phyloP scores from a whole-genome alignment of 192 early-diverging fungal genomes.

The Umbelopsis vinacea region DNA sequence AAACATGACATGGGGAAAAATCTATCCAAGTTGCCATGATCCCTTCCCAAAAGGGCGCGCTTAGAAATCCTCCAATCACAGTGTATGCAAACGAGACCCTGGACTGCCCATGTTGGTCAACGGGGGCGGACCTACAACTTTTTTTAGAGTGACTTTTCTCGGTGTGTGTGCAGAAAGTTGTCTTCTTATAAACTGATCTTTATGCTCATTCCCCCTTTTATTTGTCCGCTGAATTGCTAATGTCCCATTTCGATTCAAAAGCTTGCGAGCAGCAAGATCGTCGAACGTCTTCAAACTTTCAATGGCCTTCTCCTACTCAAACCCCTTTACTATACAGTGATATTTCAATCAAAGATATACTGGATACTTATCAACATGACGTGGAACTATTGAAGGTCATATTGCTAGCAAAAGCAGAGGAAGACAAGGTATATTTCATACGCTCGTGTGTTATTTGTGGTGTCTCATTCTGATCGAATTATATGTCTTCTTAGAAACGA shows the following conservation, averaged over 20 bases:
- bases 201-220: constrained; percentile 13
- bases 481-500: background rate
- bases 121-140: constrained; percentile 15
- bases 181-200: background rate
- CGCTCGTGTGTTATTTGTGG: background rate
- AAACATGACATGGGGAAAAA: constrained; percentile 12
- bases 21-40: background rate
- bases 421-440: constrained; percentile 34
- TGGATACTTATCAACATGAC: constrained; percentile 32
- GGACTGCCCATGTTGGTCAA: background rate
- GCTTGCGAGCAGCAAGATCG: constrained; percentile 16
- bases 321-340: constrained; percentile 15
- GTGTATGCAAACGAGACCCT: constrained; percentile 4
- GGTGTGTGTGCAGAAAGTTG: constrained; percentile 9
- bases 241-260: constrained; percentile 2
- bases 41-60: background rate
- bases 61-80: background rate
- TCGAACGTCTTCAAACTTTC: constrained; percentile 24
- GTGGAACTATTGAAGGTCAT: constrained; percentile 32
- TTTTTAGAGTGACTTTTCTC: constrained; percentile 5
- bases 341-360: constrained; percentile 33
- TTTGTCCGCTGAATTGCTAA: background rate
- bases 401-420: constrained; percentile 35
- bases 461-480: background rate
- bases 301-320: constrained; percentile 31